phyloP scores from a whole-genome alignment of 306 rosid genomes.

The Malus sylvestris region DNA sequence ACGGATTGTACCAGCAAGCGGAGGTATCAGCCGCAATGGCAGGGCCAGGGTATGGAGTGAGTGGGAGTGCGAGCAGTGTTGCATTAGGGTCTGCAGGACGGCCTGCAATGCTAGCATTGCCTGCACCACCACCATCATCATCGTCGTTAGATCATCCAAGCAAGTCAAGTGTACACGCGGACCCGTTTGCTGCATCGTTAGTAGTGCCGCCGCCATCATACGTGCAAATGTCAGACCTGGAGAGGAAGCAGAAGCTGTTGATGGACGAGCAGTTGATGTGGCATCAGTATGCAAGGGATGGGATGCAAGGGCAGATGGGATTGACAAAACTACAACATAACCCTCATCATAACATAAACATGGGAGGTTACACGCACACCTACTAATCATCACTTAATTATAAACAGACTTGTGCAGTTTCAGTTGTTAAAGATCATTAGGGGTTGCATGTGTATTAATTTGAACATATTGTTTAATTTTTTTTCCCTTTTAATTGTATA shows the following conservation, averaged over 20 bases:
- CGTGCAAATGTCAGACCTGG: constrained; percentile 95
- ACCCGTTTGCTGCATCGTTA: constrained; percentile 82
- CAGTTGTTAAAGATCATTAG: background rate
- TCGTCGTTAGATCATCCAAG: background rate
- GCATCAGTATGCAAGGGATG: constrained; percentile 76
- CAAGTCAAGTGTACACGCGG: background rate
- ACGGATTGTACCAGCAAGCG: constrained; percentile 74
- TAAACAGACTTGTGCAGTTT: background rate
- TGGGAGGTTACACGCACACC: constrained; percentile 53
- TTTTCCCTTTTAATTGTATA: background rate
- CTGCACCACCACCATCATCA: constrained; percentile 46
- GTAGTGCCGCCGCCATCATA: constrained; percentile 71
- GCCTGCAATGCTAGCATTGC: constrained; percentile 75
- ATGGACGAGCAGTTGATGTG: constrained; percentile 75
- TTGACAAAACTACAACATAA: constrained; percentile 30
- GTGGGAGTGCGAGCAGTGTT: constrained; percentile 82
- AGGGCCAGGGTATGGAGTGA: constrained; percentile 42
- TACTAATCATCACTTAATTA: constrained; percentile 13
- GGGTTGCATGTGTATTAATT: background rate
- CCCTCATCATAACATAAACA: constrained; percentile 21
- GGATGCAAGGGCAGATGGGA: constrained; percentile 56
- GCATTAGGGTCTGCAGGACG: constrained; percentile 74
- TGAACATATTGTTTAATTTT: background rate
- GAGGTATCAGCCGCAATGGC: constrained; percentile 27
- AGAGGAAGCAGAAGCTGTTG: constrained; percentile 74